phyloP scores from a whole-genome alignment of 2,329 filamentous ascomycete genomes.

The Elsinoe australis region DNA sequence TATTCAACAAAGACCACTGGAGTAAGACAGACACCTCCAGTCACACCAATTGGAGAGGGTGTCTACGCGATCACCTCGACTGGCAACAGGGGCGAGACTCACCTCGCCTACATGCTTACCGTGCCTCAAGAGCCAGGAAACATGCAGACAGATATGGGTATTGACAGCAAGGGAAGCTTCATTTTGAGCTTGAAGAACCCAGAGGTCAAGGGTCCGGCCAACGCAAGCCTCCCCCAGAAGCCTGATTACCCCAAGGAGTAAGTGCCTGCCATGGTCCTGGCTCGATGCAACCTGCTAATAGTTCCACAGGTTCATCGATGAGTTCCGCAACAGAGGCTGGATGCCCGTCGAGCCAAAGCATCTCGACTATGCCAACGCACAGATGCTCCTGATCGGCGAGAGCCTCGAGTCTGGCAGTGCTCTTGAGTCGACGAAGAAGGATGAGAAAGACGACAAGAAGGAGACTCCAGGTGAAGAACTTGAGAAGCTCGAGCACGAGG shows the following conservation, averaged over 20 bases:
- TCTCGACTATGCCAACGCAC: conserved; percentile 65
- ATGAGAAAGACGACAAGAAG: conserved; percentile 48
- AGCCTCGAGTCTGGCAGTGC: conserved; percentile 51
- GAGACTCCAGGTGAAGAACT: conserved; percentile 63
- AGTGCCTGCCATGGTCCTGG: too few relatives aligned
- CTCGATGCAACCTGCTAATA: too few relatives aligned
- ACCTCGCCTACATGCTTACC: conserved; percentile 73
- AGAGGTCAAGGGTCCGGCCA: conserved; percentile 56
- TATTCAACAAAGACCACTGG: conserved; percentile 73
- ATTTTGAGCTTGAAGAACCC: conserved; percentile 76
- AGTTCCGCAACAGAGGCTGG: conserved; percentile 69
- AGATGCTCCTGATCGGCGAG: conserved; percentile 73
- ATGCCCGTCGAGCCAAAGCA: conserved; percentile 63
- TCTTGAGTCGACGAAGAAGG: conserved; percentile 49
- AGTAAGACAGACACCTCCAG: conserved; percentile 58
- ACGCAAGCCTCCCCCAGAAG: conserved; percentile 53
- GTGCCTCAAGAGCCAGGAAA: conserved; percentile 62
- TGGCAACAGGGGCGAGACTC: conserved; percentile 50
- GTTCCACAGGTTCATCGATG: conserved; percentile 48
- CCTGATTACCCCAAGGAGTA: conserved; percentile 65
- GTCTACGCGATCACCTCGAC: conserved; percentile 74
- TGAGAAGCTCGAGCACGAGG: conserved; percentile 67
- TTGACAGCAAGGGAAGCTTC: conserved; percentile 66
- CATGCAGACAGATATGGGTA: conserved; percentile 66
- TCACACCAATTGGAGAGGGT: conserved; percentile 72